These are phyloP conservation scores for Astrocystis sublimbata DNA, from an alignment of 495 filamentous ascomycete genomes.

Conservation along the genomic window DNA sequence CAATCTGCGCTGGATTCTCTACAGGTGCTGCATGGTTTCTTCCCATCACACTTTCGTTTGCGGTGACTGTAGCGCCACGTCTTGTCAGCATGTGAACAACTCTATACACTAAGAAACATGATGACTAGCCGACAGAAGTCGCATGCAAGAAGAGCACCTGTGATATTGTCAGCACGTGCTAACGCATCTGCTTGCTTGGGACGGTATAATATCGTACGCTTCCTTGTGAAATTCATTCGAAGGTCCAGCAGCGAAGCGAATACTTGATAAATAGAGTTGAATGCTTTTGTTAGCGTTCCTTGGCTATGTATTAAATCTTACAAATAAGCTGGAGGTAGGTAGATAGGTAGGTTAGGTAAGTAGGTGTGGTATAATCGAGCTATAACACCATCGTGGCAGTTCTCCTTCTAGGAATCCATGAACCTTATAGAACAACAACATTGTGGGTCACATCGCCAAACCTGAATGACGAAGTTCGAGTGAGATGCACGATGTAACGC, in stretches of 20 bases:
- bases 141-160: constrained; percentile 39
- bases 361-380: background rate
- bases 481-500: constrained; percentile 10
- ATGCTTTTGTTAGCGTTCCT: background rate
- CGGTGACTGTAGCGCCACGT: constrained; percentile 27
- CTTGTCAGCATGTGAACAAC: constrained; percentile 12
- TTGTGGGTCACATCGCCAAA: constrained; percentile 9
- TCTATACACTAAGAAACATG: background rate
- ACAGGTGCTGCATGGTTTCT: constrained; percentile 37
- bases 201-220: constrained; percentile 28
- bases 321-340: background rate
- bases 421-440: constrained; percentile 1
- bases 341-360: background rate
- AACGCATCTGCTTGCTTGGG: background rate
- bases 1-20: constrained; percentile 38
- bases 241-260: background rate
- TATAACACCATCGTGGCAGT: background rate
- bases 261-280: background rate
- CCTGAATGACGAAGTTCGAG: background rate
- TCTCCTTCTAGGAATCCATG: background rate
- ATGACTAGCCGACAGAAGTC: constrained; percentile 34
- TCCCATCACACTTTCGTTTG: constrained; percentile 38
- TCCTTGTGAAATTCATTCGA: constrained; percentile 39
- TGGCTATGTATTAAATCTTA: background rate
- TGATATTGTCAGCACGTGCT: constrained; percentile 17